phyloP scores from a whole-genome alignment of 169 alveolate species.

The Plasmodium gallinaceum region DNA sequence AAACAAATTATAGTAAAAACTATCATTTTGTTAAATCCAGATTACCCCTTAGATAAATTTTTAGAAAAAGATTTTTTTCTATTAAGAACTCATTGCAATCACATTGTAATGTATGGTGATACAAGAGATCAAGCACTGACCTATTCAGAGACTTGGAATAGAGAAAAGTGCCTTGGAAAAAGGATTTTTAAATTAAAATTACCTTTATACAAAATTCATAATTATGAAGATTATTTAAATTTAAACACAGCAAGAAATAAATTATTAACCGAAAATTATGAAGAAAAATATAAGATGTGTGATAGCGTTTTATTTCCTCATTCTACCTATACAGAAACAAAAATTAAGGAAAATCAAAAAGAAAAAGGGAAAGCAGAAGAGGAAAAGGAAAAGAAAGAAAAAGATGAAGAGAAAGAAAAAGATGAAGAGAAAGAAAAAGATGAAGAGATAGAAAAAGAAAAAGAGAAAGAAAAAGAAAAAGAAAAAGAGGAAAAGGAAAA shows the following conservation, averaged over 20 bases:
- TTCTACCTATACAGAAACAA: conserved; percentile 39
- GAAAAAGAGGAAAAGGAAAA: neutral
- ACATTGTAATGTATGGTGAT: conserved; percentile 90
- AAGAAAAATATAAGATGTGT: conserved; percentile 61
- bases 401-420: neutral
- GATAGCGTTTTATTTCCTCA: conserved; percentile 58
- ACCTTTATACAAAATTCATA: conserved; percentile 69
- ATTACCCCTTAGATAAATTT: conserved; percentile 86
- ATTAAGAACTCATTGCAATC: conserved; percentile 88
- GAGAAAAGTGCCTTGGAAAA: conserved; percentile 83
- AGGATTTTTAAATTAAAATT: conserved; percentile 81
- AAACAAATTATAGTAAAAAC: conserved; percentile 84
- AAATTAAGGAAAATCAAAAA: conserved; percentile 12
- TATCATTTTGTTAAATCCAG: conserved; percentile 87
- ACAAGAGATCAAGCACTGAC: conserved; percentile 86
- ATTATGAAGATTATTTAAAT: conserved; percentile 66
- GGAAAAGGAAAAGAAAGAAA: neutral
- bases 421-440: neutral
- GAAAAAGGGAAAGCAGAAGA: neutral
- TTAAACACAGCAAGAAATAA: conserved; percentile 31
- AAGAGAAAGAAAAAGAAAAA: neutral
- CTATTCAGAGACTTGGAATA: conserved; percentile 82
- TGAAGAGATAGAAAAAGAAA: neutral
- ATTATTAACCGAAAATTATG: neutral
- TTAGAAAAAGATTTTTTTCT: conserved; percentile 86